Evolutionary conservation across 805 yeast genomes (phyloP), one percentile per base, ranked within the genome.

Genomic region (Candida maltosa): DNA sequence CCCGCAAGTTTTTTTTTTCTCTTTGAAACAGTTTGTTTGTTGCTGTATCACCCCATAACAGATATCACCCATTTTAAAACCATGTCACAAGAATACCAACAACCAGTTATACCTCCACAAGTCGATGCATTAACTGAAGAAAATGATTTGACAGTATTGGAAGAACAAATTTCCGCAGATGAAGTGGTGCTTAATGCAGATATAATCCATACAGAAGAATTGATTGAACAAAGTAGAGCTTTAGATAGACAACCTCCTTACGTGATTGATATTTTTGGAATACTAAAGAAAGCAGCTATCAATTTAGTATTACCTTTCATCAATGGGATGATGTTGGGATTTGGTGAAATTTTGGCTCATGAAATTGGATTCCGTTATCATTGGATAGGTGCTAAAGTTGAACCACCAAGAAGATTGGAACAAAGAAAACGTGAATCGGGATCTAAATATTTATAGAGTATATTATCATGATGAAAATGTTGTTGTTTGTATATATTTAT

Each of bases 321-420:
- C 47, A 91, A 91, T 51, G 97, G 97, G 6, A 67, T 91, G 60
- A 89, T 89, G 96, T 73, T 91, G 33, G 97, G 97, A 0, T 87
- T 91, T 56, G 97, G 97, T 2, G 97, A 91, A 64, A 80, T 91
- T 15, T 65, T 87, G 39, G 97, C 97, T 6, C 96, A 89, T 55
- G 97, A 91, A 51, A 62, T 91, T 26, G 95, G 96, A 5, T 85
- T 86, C 65, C 70, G 72, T 31, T 81, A 76, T 61, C 80, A 86
- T 29, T 84, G 93, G 85, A 52, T 69, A 16, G 87, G 83, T 5
- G 88, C 88, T 10, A 73, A 70, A 51, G 87, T 78, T 34, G 56
- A 60, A 33, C 75, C 74, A 1, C 54, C 60, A 9, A 45, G 53
- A 38, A 53, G 67, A 41, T 38, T 55, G 32, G 51, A 47, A 35